A percentile compares a stretch with the other conserved stretches of the same genome.
phyloP scores from a whole-genome alignment of 2,329 filamentous ascomycete species.

The Alternaria sp. region DNA sequence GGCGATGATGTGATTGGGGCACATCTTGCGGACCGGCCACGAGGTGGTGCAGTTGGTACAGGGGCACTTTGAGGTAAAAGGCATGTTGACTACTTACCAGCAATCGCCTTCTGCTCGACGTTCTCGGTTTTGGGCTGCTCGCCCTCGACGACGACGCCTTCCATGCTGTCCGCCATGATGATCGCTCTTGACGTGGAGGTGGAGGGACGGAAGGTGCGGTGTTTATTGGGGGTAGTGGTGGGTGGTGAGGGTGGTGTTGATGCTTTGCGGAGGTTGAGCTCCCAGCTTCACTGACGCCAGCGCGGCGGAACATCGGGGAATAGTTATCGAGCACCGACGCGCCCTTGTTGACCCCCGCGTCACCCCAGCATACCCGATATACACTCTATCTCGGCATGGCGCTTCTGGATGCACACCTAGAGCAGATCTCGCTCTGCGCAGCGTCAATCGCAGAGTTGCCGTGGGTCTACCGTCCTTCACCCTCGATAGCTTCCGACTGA shows the following conservation, averaged over 20 bases:
- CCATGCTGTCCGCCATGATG: slow-evolving; percentile 59
- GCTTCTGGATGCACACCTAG: slow-evolving; percentile 56
- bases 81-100: slow-evolving; percentile 41
- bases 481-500: slow-evolving; percentile 14
- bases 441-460: slow-evolving; percentile 56
- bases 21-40: slow-evolving; percentile 34
- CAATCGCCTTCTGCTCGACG: slow-evolving; percentile 49
- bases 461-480: slow-evolving; percentile 31
- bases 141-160: slow-evolving; percentile 52
- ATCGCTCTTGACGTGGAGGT: slow-evolving; percentile 19
- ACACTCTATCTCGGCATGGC: slow-evolving; percentile 38
- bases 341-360: slow-evolving; percentile 26
- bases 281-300: slow-evolving; percentile 22
- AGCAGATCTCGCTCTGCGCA: slow-evolving; percentile 58
- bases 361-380: background rate
- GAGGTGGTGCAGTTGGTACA: slow-evolving; percentile 28
- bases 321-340: slow-evolving; percentile 18
- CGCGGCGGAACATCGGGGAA: slow-evolving; percentile 18
- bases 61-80: slow-evolving; percentile 30
- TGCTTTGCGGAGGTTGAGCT: slow-evolving; percentile 27
- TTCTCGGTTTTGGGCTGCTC: slow-evolving; percentile 51
- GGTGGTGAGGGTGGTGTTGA: slow-evolving; percentile 25
- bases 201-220: slow-evolving; percentile 23
- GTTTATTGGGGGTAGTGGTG: slow-evolving; percentile 10
- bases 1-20: slow-evolving; percentile 38